Percentiles rank a stretch among this genome's conserved stretches.
Evolutionary conservation across 163 green algal genomes (phyloP).

Genomic region (Scenedesmus sp.): DNA sequence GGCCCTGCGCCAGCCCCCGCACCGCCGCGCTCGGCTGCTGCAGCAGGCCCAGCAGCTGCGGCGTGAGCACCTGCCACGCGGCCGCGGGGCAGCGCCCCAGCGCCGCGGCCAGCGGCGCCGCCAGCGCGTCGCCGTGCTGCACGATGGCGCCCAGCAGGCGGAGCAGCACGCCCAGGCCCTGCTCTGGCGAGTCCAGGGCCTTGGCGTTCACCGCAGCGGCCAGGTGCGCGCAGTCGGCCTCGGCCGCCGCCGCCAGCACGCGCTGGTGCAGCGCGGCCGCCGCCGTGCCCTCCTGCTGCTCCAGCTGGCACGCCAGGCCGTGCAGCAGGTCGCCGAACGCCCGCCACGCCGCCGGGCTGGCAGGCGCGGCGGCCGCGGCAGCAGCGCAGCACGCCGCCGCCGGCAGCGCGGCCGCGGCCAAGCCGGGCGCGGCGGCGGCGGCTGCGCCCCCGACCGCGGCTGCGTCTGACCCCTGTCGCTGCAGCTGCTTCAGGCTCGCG

Average conservation of each 20-base stretch:
- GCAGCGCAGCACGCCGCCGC: slow-evolving; percentile 19
- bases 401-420: neutral
- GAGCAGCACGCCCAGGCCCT: slow-evolving; percentile 50
- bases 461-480: neutral
- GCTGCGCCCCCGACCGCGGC: neutral
- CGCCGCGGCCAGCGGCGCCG: slow-evolving; percentile 28
- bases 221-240: slow-evolving; percentile 59
- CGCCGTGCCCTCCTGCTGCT: slow-evolving; percentile 10
- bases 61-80: slow-evolving; percentile 51
- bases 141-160: slow-evolving; percentile 53
- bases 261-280: slow-evolving; percentile 10
- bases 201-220: slow-evolving; percentile 20
- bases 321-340: slow-evolving; percentile 15
- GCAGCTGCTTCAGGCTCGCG: slow-evolving; percentile 19
- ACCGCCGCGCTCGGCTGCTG: slow-evolving; percentile 30
- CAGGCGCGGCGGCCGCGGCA: slow-evolving; percentile 9
- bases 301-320: neutral
- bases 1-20: slow-evolving; percentile 44
- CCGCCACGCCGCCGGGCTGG: neutral
- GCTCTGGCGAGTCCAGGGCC: slow-evolving; percentile 28
- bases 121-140: slow-evolving; percentile 41
- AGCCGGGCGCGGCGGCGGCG: neutral
- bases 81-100: slow-evolving; percentile 37
- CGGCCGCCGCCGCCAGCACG: slow-evolving; percentile 30
- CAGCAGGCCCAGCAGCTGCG: slow-evolving; percentile 74